Evolutionary conservation across 2,329 filamentous ascomycete species (phyloP).

Genomic region (Ophiognomonia clavigignenti-juglandacearum): DNA sequence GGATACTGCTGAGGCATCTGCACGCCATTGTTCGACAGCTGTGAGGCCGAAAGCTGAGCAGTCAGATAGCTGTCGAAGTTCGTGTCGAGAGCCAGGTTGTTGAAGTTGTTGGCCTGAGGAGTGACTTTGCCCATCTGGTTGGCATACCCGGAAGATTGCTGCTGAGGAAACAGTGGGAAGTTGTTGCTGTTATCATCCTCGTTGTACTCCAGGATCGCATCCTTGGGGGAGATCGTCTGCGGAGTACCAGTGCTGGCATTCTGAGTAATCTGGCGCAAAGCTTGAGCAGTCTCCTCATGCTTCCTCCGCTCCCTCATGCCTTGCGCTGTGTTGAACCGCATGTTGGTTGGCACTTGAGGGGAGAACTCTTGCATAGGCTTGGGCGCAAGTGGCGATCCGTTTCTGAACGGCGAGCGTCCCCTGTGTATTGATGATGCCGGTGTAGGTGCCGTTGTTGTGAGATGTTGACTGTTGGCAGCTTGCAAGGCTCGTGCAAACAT

Average conservation of each 20-base stretch:
- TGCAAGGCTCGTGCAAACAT: conserved; percentile 73
- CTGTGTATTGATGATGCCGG: conserved; percentile 46
- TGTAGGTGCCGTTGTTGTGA: conserved; percentile 50
- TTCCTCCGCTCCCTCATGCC: conserved; percentile 54
- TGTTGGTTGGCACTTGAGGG: conserved; percentile 17
- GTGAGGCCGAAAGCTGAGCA: too few relatives aligned
- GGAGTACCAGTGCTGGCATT: conserved; percentile 44
- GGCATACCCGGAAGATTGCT: conserved; percentile 33
- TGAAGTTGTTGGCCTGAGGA: conserved; percentile 21
- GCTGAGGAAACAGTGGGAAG: conserved; percentile 67
- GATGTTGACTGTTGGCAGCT: conserved; percentile 70
- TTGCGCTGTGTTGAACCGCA: conserved; percentile 18
- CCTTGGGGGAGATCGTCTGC: conserved; percentile 94
- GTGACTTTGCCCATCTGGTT: conserved; percentile 33
- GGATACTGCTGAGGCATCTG: conserved; percentile 46
- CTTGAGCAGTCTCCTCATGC: conserved; percentile 48
- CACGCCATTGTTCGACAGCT: conserved; percentile 31
- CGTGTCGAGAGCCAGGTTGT: conserved; percentile 19
- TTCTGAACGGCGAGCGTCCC: conserved; percentile 76
- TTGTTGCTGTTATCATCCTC: conserved; percentile 66
- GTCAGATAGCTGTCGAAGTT: conserved; percentile 27
- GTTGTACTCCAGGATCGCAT: conserved; percentile 80
- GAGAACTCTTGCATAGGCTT: conserved; percentile 38
- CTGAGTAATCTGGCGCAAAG: conserved; percentile 36
- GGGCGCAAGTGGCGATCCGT: conserved; percentile 59